Evolutionary conservation across 805 yeast species (phyloP), one percentile per base, ranked within the genome.

Genomic region (Saccharomycopsis oosterbeekiorum): DNA sequence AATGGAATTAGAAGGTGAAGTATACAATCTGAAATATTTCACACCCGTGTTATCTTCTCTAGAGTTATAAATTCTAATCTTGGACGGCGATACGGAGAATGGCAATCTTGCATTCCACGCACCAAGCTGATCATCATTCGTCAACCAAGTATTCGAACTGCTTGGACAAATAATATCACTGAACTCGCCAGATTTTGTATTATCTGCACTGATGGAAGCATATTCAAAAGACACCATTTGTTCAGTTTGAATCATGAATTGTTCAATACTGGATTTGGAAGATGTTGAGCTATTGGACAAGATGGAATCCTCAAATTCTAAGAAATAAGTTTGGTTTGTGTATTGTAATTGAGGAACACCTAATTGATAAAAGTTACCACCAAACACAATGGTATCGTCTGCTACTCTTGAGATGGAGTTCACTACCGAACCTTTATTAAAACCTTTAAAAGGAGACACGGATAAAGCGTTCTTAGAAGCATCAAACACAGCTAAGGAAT

Each of bases 1-100:
- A 64, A 93, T 93, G 65, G 97, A 89, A 66, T 85, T 80, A 12
- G 91, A 79, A 0, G 97, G 97, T 59, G 80, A 74, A 0, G 97
- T 84, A 47, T 86, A 75, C 6, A 94, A 75, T 68, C 97, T 80
- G 70, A 92, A 94, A 8, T 79, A 62, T 57, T 84, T 77, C 5
- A 84, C 79, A 14, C 85, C 83, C 58, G 79, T 77, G 36, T 75
- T 72, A 42, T 75, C 76, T 8, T 73, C 69, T 5, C 70, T 70
- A 0, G 93, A 83, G 64, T 89, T 84, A 70, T 82, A 88, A 3
- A 94, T 69, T 59, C 97, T 75, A 14, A 89, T 76, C 66, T 88
- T 87, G 0, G 93, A 80, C 1, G 97, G 96, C 4, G 74, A 70
- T 36, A 84, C 74, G 17, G 76, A 76, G 64, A 73, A 76, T 0